Conservation (phyloP, 2,329 filamentous ascomycete species). For the Ascosphaera pollenicola region DNA sequence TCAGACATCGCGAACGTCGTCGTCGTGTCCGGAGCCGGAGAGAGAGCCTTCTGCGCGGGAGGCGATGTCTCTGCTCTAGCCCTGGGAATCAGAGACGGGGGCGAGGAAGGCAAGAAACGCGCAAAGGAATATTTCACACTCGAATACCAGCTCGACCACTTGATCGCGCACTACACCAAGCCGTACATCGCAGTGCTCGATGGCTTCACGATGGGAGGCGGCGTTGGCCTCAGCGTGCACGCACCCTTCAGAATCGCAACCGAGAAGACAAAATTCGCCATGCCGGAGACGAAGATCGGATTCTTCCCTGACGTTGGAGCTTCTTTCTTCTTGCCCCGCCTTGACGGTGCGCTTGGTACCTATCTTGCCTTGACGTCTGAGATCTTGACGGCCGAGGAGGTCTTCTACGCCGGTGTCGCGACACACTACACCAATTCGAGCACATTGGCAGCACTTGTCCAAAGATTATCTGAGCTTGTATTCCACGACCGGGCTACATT, state of each 20-base stretch:
- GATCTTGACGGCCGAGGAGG: constrained; percentile 58
- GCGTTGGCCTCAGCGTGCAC: constrained; percentile 82
- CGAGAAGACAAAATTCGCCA: constrained; percentile 85
- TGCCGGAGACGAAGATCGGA: constrained; percentile 96
- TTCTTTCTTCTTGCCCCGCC: constrained; percentile 80
- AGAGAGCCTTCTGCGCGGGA: constrained; percentile 74
- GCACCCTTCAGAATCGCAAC: constrained; percentile 93
- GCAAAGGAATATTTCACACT: constrained; percentile 76
- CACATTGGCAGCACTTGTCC: constrained; percentile 57
- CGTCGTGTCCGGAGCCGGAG: constrained; percentile 74
- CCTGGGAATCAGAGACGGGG: constrained; percentile 39
- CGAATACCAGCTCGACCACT: constrained; percentile 91
- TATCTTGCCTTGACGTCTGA: constrained; percentile 88
- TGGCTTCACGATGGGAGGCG: constrained; percentile 94
- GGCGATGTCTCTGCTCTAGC: constrained; percentile 75
- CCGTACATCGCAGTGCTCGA: constrained; percentile 94
- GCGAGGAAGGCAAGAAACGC: constrained; percentile 45
- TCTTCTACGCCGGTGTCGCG: constrained; percentile 75
- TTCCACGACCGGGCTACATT: constrained; percentile 58
- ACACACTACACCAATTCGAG: constrained; percentile 94
- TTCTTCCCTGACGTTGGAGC: constrained; percentile 98
- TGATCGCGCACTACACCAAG: constrained; percentile 83
- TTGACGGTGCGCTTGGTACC: constrained; percentile 70
- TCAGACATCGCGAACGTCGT: constrained; percentile 86
- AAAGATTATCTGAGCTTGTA: constrained; percentile 66